Evolutionary conservation across 2,329 filamentous ascomycete species (phyloP).

Genomic region (Hyphodiscus sp.): DNA sequence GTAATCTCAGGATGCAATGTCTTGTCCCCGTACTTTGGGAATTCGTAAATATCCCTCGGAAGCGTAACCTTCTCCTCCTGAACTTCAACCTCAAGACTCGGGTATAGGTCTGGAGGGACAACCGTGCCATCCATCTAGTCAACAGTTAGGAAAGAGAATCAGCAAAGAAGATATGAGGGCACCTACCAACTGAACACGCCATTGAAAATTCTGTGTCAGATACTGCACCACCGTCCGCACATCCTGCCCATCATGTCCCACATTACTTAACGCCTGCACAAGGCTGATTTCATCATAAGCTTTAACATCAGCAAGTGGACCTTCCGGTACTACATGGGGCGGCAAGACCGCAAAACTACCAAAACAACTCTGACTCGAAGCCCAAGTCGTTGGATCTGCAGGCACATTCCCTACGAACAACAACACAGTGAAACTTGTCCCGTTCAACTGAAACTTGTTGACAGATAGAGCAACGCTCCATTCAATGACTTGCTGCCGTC

Average conservation of each 20-base stretch:
- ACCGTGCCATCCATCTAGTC: neutral
- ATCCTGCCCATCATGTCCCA: slow-evolving; percentile 11
- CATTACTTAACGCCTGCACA: slow-evolving; percentile 2
- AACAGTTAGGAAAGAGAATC: neutral
- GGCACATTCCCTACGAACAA: slow-evolving; percentile 23
- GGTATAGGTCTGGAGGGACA: slow-evolving; percentile 2
- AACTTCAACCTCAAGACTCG: slow-evolving; percentile 16
- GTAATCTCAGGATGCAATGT: slow-evolving; percentile 17
- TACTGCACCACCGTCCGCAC: slow-evolving; percentile 8
- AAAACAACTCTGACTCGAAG: slow-evolving; percentile 1
- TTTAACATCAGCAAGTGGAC: slow-evolving; percentile 7
- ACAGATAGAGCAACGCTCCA: slow-evolving; percentile 21
- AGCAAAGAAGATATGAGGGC: neutral
- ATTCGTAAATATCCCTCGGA: slow-evolving; percentile 9
- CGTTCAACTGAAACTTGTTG: slow-evolving; percentile 20
- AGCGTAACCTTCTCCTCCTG: slow-evolving; percentile 19
- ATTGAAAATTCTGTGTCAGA: slow-evolving; percentile 20
- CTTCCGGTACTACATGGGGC: slow-evolving; percentile 2
- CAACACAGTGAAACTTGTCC: slow-evolving; percentile 16
- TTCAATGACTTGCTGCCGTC: slow-evolving; percentile 5
- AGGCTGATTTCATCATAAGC: slow-evolving; percentile 21
- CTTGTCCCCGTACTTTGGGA: slow-evolving; percentile 21
- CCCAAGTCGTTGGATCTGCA: slow-evolving; percentile 18
- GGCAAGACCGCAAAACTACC: slow-evolving; percentile 21
- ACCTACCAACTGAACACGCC: slow-evolving; percentile 24